Evolutionary conservation across 495 filamentous ascomycete genomes (phyloP).

Genomic region (Parathielavia appendiculata): DNA sequence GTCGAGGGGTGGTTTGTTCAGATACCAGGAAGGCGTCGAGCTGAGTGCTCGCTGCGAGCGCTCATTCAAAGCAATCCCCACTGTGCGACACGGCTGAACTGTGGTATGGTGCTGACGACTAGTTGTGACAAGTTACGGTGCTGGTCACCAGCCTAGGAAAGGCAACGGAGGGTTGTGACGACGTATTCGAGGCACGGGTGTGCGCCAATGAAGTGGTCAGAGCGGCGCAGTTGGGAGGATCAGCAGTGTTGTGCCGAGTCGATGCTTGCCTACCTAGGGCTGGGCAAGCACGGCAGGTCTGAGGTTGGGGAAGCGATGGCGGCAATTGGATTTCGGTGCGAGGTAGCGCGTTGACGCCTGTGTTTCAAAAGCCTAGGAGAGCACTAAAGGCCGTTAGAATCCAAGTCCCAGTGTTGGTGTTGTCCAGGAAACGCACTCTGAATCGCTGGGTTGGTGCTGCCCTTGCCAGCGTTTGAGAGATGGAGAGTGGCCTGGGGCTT

Average conservation of each 20-base stretch:
- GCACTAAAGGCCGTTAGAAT: background rate
- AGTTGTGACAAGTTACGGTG: background rate
- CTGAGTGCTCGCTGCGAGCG: background rate
- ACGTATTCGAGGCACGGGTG: conserved; percentile 11
- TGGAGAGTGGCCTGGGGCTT: conserved; percentile 9
- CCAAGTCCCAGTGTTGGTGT: background rate
- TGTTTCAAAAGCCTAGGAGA: background rate
- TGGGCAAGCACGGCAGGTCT: conserved; percentile 6
- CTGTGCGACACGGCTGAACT: conserved; percentile 4
- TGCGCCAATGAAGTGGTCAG: conserved; percentile 12
- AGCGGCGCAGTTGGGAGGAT: conserved; percentile 16
- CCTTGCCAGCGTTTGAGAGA: conserved; percentile 17
- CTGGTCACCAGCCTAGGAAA: background rate
- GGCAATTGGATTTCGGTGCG: conserved; percentile 8
- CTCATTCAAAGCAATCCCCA: conserved; percentile 11
- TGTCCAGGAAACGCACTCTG: background rate
- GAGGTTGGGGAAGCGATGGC: conserved; percentile 1
- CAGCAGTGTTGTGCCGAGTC: background rate
- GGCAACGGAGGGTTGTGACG: conserved; percentile 6
- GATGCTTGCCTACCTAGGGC: conserved; percentile 12
- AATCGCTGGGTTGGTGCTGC: conserved; percentile 17
- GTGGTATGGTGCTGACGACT: background rate
- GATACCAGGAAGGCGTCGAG: background rate
- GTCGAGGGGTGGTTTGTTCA: conserved; percentile 3
- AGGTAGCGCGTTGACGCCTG: background rate